A percentile compares a stretch with the other conserved stretches of the same genome.
Evolutionary conservation across 2,329 filamentous ascomycete species (phyloP).

Genomic region (Diaporthe capsici): DNA sequence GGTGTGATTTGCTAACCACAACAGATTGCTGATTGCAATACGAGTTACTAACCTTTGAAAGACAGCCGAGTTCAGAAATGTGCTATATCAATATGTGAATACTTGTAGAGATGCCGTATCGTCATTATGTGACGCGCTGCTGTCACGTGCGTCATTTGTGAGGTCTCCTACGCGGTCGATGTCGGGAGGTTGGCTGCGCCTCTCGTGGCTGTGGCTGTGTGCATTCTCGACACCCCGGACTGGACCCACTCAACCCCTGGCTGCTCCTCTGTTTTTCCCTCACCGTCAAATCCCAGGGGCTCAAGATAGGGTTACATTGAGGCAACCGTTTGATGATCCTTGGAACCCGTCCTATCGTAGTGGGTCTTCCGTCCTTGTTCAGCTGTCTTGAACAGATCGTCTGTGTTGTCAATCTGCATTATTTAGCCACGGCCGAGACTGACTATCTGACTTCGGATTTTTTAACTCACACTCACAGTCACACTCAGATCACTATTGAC

Average conservation of each 20-base stretch:
- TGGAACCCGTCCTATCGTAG: slow-evolving; percentile 13
- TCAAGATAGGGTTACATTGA: not conserved
- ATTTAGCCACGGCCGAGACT: slow-evolving; percentile 23
- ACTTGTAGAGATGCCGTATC: not conserved
- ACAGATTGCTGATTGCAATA: not conserved
- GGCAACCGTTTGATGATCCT: slow-evolving; percentile 27
- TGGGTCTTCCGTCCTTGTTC: not conserved
- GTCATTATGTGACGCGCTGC: not conserved
- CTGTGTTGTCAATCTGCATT: not conserved
- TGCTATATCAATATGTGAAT: not conserved
- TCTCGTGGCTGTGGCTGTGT: slow-evolving; percentile 37
- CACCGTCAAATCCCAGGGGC: slow-evolving; percentile 28
- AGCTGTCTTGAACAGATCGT: slow-evolving; percentile 22
- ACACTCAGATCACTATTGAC: not conserved
- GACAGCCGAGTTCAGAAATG: not conserved
- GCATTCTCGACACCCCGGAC: slow-evolving; percentile 10
- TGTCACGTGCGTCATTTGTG: slow-evolving; percentile 13
- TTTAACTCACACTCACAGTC: not conserved
- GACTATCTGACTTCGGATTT: not conserved
- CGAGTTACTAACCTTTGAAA: not conserved
- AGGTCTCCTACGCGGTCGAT: slow-evolving; percentile 20
- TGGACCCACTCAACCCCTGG: slow-evolving; percentile 21
- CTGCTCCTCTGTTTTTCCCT: not conserved
- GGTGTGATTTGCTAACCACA: slow-evolving; percentile 11
- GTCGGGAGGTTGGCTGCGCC: slow-evolving; percentile 14